These are phyloP conservation scores for Cyberlindnera samutprakarnensis DNA, from an alignment of 805 yeast species.

Conservation along the genomic window DNA sequence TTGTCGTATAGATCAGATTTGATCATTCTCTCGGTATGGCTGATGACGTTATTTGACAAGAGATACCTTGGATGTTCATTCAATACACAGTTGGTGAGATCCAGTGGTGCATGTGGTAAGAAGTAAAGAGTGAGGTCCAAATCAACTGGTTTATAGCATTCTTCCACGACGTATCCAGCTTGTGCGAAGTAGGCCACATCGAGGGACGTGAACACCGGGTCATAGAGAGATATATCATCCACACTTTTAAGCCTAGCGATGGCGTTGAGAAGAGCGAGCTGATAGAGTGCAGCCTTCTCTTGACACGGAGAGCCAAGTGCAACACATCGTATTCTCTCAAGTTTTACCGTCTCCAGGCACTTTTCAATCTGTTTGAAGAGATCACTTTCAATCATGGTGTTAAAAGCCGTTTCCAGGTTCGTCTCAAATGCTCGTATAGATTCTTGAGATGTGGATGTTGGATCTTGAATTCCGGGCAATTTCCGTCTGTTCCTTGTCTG, in stretches of 20 bases:
- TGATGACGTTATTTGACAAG: conserved; percentile 44
- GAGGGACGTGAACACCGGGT: conserved; percentile 48
- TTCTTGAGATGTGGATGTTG: too few relatives aligned
- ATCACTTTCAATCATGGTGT: conserved; percentile 18
- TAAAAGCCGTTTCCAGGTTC: conserved; percentile 13
- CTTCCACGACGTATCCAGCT: conserved; percentile 16
- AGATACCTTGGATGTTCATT: conserved; percentile 29
- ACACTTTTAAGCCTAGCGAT: conserved; percentile 25
- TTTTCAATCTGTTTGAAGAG: conserved; percentile 23
- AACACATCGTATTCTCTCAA: conserved; percentile 44
- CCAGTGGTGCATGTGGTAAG: conserved; percentile 71
- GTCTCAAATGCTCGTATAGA: too few relatives aligned
- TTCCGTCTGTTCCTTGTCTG: too few relatives aligned
- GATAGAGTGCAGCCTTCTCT: conserved; percentile 55
- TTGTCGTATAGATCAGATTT: conserved; percentile 32
- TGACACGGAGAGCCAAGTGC: conserved; percentile 65
- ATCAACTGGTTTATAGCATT: conserved; percentile 5
- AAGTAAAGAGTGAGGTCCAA: conserved; percentile 34
- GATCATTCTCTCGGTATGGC: conserved; percentile 48
- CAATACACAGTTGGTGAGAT: conserved; percentile 37
- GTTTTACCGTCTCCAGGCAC: conserved; percentile 7
- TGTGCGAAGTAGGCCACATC: conserved; percentile 34
- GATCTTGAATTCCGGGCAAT: too few relatives aligned
- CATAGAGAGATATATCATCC: conserved; percentile 41
- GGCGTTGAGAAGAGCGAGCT: conserved; percentile 50